Evolutionary conservation across 2,329 filamentous ascomycete genomes (phyloP).

Genomic region (Colletotrichum destructivum): DNA sequence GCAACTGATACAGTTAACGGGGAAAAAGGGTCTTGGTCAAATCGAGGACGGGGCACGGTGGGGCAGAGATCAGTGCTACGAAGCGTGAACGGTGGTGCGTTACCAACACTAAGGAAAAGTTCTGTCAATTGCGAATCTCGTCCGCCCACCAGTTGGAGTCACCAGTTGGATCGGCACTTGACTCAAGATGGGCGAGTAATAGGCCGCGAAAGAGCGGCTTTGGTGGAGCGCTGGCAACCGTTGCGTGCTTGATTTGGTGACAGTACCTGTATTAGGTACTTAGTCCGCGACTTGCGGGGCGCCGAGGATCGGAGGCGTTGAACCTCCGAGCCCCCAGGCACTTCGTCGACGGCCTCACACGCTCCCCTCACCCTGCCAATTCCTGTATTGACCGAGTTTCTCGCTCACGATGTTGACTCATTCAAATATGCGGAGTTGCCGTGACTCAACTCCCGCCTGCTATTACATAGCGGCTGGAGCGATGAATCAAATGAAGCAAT

Average conservation of each 20-base stretch:
- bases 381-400: neutral
- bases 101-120: neutral
- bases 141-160: neutral
- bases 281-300: neutral
- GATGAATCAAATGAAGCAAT: too few species aligned
- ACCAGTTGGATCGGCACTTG: neutral
- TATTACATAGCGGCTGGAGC: neutral
- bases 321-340: neutral
- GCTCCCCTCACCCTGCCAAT: neutral
- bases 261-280: neutral
- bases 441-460: neutral
- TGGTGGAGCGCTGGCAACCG: neutral
- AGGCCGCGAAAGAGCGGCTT: neutral
- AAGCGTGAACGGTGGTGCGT: neutral
- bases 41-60: neutral
- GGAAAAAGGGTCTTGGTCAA: neutral
- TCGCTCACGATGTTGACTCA: neutral
- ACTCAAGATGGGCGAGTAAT: constrained; percentile 9
- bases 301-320: constrained; percentile 17
- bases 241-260: neutral
- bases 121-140: neutral
- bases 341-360: too few species aligned
- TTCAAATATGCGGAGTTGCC: neutral
- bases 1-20: neutral
- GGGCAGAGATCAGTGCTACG: neutral